phyloP scores from a whole-genome alignment of 305 asterid species.

The Fraxinus platypoda region DNA sequence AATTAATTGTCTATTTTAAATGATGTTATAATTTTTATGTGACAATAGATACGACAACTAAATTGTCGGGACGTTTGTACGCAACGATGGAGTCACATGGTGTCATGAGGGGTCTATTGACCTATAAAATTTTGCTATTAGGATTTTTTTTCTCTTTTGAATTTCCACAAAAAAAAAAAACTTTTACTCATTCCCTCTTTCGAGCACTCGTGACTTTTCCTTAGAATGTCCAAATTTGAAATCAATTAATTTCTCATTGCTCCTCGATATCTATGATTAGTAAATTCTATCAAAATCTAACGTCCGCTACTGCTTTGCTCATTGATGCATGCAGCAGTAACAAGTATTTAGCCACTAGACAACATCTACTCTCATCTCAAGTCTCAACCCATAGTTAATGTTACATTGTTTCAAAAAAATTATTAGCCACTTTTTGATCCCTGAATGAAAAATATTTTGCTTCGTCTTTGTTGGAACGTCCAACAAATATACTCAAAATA shows the following conservation, averaged over 20 bases:
- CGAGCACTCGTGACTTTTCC: not conserved
- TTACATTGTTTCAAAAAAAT: too few species aligned
- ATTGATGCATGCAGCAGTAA: too few species aligned
- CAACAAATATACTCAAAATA: too few species aligned
- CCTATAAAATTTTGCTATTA: not conserved
- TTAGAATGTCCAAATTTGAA: too few species aligned
- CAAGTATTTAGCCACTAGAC: not conserved
- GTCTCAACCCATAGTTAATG: not conserved
- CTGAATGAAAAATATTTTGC: too few species aligned
- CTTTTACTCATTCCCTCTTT: not conserved
- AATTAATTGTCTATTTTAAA: too few species aligned
- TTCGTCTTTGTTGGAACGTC: too few species aligned
- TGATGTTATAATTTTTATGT: not conserved
- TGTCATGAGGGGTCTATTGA: not conserved
- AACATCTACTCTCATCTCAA: not conserved
- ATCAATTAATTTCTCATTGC: not conserved
- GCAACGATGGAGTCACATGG: not conserved
- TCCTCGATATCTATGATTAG: not conserved
- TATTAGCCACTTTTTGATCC: too few species aligned
- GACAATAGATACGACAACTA: too few species aligned
- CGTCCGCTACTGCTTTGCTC: too few species aligned
- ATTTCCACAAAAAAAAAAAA: not conserved
- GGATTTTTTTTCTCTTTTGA: too few species aligned
- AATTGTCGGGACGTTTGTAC: too few species aligned
- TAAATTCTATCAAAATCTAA: not conserved